Evolutionary conservation across 805 yeast species (phyloP), one percentile per base, ranked within the genome.

Genomic region (Hanseniaspora guilliermondii): DNA sequence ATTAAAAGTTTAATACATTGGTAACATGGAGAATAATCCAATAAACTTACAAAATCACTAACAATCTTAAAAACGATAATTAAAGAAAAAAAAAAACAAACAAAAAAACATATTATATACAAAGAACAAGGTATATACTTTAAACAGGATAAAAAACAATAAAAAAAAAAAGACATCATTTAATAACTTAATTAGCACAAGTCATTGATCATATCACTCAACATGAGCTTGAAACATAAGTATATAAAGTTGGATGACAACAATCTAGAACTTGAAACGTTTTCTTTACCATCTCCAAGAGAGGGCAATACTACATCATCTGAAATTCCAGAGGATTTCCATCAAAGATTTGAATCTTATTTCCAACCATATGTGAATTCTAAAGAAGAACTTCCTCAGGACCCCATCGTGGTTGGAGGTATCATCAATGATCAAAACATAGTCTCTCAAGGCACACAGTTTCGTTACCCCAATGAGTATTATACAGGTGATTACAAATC

Each of bases 211-310:
- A 21, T 14, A 5, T 19, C 14, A 25, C 17, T 17, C 14, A 17
- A 4, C 16, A 52, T 52, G 55, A 52, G 55, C 30, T 25, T 52
- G 8, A 52, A 35, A 27, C 19, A 41, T 6, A 52, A 52, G n/a
- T 52, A 52, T 21, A 44, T 52, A 27, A 52, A 44, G 27, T 24
- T 52, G 12, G 47, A 52, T 44, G 40, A 44, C n/a, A 33, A 52
- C 22, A 52, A 52, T 44, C 38, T 52, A 6, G 55, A 52, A 22
- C 27, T 52, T 3, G 55, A 52, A 21, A 52, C 55, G 1, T 52
- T 52, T 37, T 44, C 49, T 25, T 21, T 52, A 16, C 55, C 44
- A 6, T 44, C 44, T 7, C 40, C 42, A 17, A 37, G 32, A 11
- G 24, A 36, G 11, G 25, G 25, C 4, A 11, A 36, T 16, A 16